These are phyloP conservation scores for Suhomyces bribrorum DNA, from an alignment of 1,139 yeast genomes.

Conservation along the genomic window DNA sequence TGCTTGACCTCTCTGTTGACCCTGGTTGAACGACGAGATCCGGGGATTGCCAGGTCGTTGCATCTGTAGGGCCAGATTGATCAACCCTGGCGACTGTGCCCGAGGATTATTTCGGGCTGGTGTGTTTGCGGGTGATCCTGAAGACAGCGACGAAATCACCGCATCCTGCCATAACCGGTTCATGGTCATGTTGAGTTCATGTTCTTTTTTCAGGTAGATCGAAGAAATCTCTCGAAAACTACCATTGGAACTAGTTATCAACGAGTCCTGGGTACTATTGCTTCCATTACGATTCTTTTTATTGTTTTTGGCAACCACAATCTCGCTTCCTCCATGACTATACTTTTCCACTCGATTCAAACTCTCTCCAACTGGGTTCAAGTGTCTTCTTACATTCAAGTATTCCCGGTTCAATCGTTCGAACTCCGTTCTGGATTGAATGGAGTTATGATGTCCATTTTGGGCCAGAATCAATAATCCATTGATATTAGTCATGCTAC, in stretches of 20 bases:
- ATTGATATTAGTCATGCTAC: constrained; percentile 26
- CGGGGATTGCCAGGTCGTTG: constrained; percentile 32
- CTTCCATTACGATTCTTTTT: constrained; percentile 14
- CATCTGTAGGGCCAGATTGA: constrained; percentile 15
- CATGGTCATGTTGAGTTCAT: constrained; percentile 29
- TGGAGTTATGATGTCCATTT: constrained; percentile 44
- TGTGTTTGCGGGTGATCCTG: constrained; percentile 6
- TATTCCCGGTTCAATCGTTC: constrained; percentile 77
- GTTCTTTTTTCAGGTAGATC: constrained; percentile 33
- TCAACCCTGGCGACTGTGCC: constrained; percentile 6
- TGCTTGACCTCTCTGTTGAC: constrained; percentile 22
- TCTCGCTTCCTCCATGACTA: constrained; percentile 17
- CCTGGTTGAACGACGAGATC: constrained; percentile 28
- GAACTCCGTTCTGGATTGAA: constrained; percentile 70
- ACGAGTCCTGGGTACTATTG: constrained; percentile 5
- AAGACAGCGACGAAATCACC: constrained; percentile 12
- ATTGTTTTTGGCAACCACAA: constrained; percentile 25
- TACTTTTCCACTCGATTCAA: constrained; percentile 46
- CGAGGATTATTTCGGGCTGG: constrained; percentile 2
- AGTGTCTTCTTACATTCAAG: constrained; percentile 64
- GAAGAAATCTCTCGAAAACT: constrained; percentile 40
- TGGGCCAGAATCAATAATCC: constrained; percentile 38
- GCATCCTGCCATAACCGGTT: constrained; percentile 49
- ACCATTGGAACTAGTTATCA: constrained; percentile 23
- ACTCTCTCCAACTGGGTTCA: constrained; percentile 68